Evolutionary conservation across 495 filamentous ascomycete species (phyloP), one percentile per base, ranked within the genome.

Genomic region (Pyrenopolyporus hunteri): DNA sequence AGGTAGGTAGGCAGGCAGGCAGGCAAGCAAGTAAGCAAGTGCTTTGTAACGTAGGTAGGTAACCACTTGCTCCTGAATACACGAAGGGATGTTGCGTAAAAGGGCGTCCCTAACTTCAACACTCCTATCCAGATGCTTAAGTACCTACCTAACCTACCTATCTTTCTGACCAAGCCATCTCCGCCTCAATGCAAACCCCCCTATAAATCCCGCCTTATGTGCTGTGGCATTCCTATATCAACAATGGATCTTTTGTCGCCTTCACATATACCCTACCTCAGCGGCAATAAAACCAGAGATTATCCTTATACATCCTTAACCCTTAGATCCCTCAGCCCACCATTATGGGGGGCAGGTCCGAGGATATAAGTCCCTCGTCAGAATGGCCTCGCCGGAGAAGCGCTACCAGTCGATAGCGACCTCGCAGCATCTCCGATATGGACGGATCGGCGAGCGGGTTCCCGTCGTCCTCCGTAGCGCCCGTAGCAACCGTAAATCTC

Each of bases 371-470:
- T 26, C 44, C 52, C 23, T 61, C 52, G 46, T 56, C 53, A 16
- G 59, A 69, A 63, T 50, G 48, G 49, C 50, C 54, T 48, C 44
- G 50, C 31, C 46, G 46, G 36, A 58, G 20, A 31, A 65, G 61
- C 40, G 33, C 48, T 29, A 36, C 35, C 28, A 59, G 59, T 58
- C 45, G 53, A 48, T 63, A 63, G 59, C 45, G 52, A 23, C 48
- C 45, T 51, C 59, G 33, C 50, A 63, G 63, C 53, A 64, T 69
- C 39, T 67, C 59, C 45, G 60, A 33, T 40, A 51, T 71, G 60
- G 69, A 69, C 54, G 69, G 69, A 4, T 42, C 66, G 29, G 57
- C 59, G 37, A 67, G 63, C 36, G 61, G 46, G 28, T 17, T 61
- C 2, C 57, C 59, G 20, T 64, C 69, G 6, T 56, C 59, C 1